A percentile compares a stretch with the other conserved stretches of the same genome.
These are phyloP conservation scores for Talaromyces sp. DNA, from an alignment of 2,329 filamentous ascomycete species.

Conservation along the genomic window DNA sequence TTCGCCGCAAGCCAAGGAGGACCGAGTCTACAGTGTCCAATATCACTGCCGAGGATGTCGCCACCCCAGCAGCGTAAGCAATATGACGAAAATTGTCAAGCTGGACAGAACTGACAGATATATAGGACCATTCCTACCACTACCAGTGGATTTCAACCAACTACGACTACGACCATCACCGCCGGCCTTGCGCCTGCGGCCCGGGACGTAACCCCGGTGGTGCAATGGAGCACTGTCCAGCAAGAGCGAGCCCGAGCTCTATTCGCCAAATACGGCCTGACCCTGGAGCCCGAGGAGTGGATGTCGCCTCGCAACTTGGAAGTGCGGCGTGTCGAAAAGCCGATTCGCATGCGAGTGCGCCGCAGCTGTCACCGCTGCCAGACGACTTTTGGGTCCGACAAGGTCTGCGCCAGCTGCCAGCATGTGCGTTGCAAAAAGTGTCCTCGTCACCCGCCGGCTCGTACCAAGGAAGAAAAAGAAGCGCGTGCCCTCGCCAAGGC, in stretches of 20 bases:
- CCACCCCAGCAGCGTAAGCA: conserved; percentile 4
- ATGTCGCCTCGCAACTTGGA: conserved; percentile 28
- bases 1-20: conserved; percentile 8
- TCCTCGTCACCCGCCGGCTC: conserved; percentile 65
- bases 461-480: conserved; percentile 55
- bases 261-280: conserved; percentile 44
- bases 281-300: conserved; percentile 39
- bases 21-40: conserved; percentile 6
- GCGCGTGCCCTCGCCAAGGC: conserved; percentile 40
- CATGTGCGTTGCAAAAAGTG: conserved; percentile 79
- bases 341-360: conserved; percentile 43
- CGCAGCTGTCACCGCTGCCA: conserved; percentile 74
- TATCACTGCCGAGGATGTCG: background rate
- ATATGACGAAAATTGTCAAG: no score
- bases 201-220: conserved; percentile 13
- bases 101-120: background rate
- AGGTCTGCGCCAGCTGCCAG: conserved; percentile 69
- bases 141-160: background rate
- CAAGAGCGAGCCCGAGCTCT: conserved; percentile 40
- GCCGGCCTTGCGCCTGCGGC: conserved; percentile 9
- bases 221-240: conserved; percentile 32
- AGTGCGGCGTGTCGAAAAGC: conserved; percentile 39
- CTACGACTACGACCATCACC: background rate
- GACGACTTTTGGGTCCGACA: conserved; percentile 65
- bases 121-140: background rate